phyloP scores from a whole-genome alignment of 1,284 basidiomycete species.

The Marasmius sp. region DNA sequence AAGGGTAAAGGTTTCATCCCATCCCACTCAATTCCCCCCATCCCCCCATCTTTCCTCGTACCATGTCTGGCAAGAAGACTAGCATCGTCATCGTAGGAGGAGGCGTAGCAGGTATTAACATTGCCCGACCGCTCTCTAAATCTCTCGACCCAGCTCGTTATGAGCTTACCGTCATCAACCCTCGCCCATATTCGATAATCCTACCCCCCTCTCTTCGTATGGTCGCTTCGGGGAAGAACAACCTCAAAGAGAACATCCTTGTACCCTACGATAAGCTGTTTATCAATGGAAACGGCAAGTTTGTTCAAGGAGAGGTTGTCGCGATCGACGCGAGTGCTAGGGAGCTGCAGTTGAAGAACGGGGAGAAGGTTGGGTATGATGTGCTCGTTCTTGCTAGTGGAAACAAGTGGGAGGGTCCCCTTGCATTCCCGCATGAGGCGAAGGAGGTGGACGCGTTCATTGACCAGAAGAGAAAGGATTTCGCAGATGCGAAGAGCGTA shows the following conservation, averaged over 20 bases:
- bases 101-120: constrained; percentile 33
- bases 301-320: constrained; percentile 43
- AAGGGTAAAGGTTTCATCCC: no score
- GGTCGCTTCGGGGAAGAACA: constrained; percentile 34
- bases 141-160: constrained; percentile 35
- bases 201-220: constrained; percentile 38
- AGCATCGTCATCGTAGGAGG: constrained; percentile 45
- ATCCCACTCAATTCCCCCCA: no score
- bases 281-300: constrained; percentile 42
- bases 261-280: constrained; percentile 49
- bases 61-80: constrained; percentile 1
- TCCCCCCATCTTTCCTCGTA: no score
- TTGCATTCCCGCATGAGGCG: constrained; percentile 43
- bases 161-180: constrained; percentile 40
- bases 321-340: constrained; percentile 43
- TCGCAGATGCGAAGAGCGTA: constrained; percentile 48
- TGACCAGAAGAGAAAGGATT: constrained; percentile 41
- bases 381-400: constrained; percentile 61
- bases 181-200: constrained; percentile 35
- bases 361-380: constrained; percentile 49
- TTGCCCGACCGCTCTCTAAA: constrained; percentile 34
- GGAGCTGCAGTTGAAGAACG: constrained; percentile 43
- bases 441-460: constrained; percentile 40
- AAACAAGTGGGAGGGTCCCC: constrained; percentile 49
- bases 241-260: constrained; percentile 37